Evolutionary conservation across 2,329 filamentous ascomycete species (phyloP).

Genomic region (Hymenoscyphus infarciens): DNA sequence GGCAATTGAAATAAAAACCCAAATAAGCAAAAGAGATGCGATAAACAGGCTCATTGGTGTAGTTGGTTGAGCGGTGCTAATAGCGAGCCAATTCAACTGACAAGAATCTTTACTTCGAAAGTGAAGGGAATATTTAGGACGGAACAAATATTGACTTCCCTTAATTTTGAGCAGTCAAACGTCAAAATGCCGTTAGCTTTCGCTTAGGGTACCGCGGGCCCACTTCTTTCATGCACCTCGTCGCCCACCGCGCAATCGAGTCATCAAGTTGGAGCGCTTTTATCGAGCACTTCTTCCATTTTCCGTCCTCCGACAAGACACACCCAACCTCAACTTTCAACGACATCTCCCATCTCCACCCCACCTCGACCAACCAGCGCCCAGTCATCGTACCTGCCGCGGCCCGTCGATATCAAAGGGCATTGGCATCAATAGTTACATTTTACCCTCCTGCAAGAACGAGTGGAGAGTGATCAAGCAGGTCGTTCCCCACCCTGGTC

Average conservation of each 20-base stretch:
- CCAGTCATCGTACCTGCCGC: neutral
- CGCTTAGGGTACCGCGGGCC: neutral
- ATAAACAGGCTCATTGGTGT: too few relatives aligned
- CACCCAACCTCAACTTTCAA: conserved; percentile 2
- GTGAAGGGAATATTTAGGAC: neutral
- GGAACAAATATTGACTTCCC: neutral
- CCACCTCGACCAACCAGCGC: conserved; percentile 1
- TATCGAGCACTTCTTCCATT: neutral
- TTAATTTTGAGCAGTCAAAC: conserved; percentile 2
- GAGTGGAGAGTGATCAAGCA: neutral
- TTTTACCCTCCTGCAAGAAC: neutral
- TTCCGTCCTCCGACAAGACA: neutral
- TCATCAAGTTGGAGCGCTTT: conserved; percentile 4
- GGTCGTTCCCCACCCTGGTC: neutral
- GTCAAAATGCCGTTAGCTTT: neutral
- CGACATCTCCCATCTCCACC: conserved; percentile 3
- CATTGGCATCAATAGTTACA: conserved; percentile 1
- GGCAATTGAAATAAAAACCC: too few relatives aligned
- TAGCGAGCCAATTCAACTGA: neutral
- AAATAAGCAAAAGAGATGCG: too few relatives aligned
- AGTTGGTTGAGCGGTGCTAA: neutral
- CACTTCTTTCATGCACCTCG: conserved; percentile 1
- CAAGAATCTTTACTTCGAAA: neutral
- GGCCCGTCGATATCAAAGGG: neutral
- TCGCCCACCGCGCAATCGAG: neutral